Base-by-base conservation (phyloP, 176 grass and related monocot genomes). In the Thalia dealbata region DNA sequence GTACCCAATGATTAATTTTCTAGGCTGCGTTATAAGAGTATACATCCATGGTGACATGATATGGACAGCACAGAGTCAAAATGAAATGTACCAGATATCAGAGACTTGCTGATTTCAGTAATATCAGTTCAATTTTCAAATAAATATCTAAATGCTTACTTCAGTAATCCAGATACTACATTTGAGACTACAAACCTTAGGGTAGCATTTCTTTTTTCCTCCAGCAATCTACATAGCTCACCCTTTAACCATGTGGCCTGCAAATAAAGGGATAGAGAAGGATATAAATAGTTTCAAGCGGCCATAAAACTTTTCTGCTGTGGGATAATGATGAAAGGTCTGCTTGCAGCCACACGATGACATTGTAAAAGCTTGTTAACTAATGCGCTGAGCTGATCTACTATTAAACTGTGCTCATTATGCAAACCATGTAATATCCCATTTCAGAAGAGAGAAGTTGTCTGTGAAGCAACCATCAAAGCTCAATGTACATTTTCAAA, bases 211-310 rank as follows among this genome's bases (percentile, higher is more conserved):
- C 95, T 82, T 88, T 89, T 92, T 58, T 99, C 95, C 71, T 91
- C 95, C 74, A 93, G 80, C 73, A 99, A 66, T 83, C 84, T 83
- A 72, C 90, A 99, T 55, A 99, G 66, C 81, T 99, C 95, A 67
- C 75, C 90, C 83, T 93, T 99, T 74, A 93, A 81, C 95, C 95
- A 99, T 11, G 81, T 73, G 50, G 88, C 87, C 95, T 99, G 79
- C 70, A 80, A 45, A 81, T 13, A 18, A 71, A 61, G 10, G 32
- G 32, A 30, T 10, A 67, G 16, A 11, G 23, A 75, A 48, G 6
- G 18, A 22, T 44, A 68, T 32, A 67, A 29, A 42, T 16, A 28
- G 24, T 18, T 30, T 16, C 62, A 64, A 64, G 62, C 32, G 24
- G 28, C 14, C 14, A 1, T 16, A 28, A 15, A 14, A 64, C 28